These are phyloP conservation scores for Puccinia sorghi DNA, from an alignment of 1,284 basidiomycete genomes.

Conservation along the genomic window DNA sequence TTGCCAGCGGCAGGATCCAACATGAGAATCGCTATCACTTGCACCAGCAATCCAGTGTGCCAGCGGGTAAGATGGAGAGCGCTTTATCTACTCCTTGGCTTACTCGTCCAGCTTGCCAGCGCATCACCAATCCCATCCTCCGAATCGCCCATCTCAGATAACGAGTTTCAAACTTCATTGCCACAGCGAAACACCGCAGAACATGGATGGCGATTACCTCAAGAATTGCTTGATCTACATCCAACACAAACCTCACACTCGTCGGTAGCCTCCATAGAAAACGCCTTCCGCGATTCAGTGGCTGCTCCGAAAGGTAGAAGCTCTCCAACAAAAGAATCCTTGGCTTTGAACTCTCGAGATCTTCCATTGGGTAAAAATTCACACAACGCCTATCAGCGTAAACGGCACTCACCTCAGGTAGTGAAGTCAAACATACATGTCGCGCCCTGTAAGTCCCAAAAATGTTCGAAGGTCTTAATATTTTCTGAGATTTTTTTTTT, in stretches of 20 bases:
- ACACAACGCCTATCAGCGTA: too few relatives aligned
- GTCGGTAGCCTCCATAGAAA: not conserved
- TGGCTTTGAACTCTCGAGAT: not conserved
- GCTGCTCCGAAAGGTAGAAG: not conserved
- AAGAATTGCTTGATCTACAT: not conserved
- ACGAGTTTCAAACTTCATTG: not conserved
- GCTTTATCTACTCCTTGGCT: not conserved
- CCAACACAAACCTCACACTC: not conserved
- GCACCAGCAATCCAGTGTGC: not conserved
- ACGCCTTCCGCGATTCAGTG: not conserved
- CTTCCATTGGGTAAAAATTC: not conserved
- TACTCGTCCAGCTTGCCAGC: not conserved
- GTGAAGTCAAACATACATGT: not conserved
- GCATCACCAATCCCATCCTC: constrained; percentile 8
- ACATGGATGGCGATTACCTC: constrained; percentile 11
- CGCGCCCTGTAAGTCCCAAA: not conserved
- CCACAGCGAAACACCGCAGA: not conserved
- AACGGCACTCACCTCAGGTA: not conserved
- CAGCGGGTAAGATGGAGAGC: not conserved
- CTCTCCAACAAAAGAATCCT: not conserved
- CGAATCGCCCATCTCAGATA: not conserved
- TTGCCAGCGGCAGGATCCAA: not conserved
- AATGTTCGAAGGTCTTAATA: not conserved
- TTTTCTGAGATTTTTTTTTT: not conserved
- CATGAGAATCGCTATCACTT: not conserved